Evolutionary conservation across 2,329 filamentous ascomycete species (phyloP), one percentile per base, ranked within the genome.

Genomic region (Cercospora sp.): DNA sequence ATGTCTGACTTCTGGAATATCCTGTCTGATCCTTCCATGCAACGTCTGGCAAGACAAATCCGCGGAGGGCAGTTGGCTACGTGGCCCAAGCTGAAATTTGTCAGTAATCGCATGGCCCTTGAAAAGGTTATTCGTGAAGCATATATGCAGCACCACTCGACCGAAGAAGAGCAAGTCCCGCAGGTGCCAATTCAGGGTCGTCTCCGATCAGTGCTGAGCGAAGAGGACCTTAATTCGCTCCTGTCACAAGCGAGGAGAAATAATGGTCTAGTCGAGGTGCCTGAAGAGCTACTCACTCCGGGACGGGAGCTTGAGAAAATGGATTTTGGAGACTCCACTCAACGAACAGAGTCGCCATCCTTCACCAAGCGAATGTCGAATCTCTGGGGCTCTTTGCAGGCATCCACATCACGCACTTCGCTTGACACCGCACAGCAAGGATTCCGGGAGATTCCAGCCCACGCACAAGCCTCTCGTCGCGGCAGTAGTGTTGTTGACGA

Each of bases 71-170:
- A 96, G 79, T 91, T 95, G 79, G 93, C 91, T 70, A 88, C 91
- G 0, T 99, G 96, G 77, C 92, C 95, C 0, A 97, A 95, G 78
- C 84, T 99, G 61, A 92, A 95, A 76, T 99, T 98, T 76, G 88
- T 98, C 68, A 88, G 86, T 26, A 99, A 99, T 77, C 83, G 95
- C 61, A 87, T 97, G 72, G 92, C 92, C 75, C 84, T 97, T 8
- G 95, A 99, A 81, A 85, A 89, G 60, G 77, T 87, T 7, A 87
- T 90, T 60, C 83, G 88, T 69, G 81, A 86, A 71, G 88, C 87
- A 2, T 78, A 88, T 1, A 78, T 80, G n/a, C 78, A 79, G 23
- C 82, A 79, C 2, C 65, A 79, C 48, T 78, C 78, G 4, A 48
- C 72, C 12, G 73, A 75, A 36, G 62, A 72, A 74, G 59, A 57